Base-by-base conservation (phyloP, 208 protist genomes). In the Trypanosoma congolense region DNA sequence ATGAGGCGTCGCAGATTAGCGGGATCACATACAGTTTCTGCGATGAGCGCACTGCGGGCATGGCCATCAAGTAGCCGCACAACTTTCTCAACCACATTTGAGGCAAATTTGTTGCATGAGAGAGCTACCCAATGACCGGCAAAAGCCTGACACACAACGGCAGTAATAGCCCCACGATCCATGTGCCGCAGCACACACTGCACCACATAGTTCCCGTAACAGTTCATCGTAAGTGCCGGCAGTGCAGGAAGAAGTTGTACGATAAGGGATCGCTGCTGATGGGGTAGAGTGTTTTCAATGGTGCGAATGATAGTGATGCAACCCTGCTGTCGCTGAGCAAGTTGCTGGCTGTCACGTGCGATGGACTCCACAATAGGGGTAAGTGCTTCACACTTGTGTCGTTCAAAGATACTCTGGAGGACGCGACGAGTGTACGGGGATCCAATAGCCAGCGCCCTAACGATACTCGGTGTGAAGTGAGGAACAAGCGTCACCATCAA, bases 161-260 rank as follows among this genome's bases (percentile, higher is more conserved):
- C 51, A 4, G 78, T 10, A 0, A 75, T 56, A n/a, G 70, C 58
- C 42, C 35, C 52, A 33, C 54, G 54, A 9, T 87, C 73, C 54
- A 71, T 71, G 59, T 93, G 75, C 56, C 92, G 65, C 16, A 95
- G 56, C 38, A 93, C 61, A 67, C 76, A 84, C 66, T 95, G 85
- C 42, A 90, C 80, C 12, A 95, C 82, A 66, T 93, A 95, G 65
- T 93, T 95, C 26, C 85, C 89, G 64, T 89, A 95, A 28, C 70
- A 79, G 51, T 90, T 73, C 63, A 73, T 77, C n/a, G 82, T 73
- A 24, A 93, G 72, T 3, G 35, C 56, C 2, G 78, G 62, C 16
- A 92, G 69, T 10, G 69, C 50, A 14, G 75, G 75, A 33, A 92
- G 61, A 10, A 95, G 81, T 24, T 42, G 46, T 22, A n/a, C 45